phyloP scores from a whole-genome alignment of 768 basidiomycete species.

The Amanita jacksonii region DNA sequence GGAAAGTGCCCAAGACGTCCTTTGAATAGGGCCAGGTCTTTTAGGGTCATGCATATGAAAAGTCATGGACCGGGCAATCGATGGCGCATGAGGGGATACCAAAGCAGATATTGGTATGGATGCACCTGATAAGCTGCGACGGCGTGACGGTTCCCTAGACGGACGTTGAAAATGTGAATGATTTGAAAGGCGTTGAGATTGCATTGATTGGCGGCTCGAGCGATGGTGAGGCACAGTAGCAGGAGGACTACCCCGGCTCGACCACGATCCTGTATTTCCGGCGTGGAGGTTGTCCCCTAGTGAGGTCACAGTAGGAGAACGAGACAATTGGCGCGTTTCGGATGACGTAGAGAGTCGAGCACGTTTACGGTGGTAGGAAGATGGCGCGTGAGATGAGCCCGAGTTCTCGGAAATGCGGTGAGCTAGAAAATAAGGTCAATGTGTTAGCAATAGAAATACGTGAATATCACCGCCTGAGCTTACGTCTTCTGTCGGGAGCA shows the following conservation, averaged over 20 bases:
- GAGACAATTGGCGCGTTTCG: slow-evolving; percentile 20
- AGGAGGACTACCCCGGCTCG: slow-evolving; percentile 27
- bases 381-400: slow-evolving; percentile 48
- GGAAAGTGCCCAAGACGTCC: slow-evolving; percentile 55
- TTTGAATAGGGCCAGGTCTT: slow-evolving; percentile 46
- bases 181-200: slow-evolving; percentile 15
- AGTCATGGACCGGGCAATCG: slow-evolving; percentile 43
- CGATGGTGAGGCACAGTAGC: slow-evolving; percentile 15
- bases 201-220: slow-evolving; percentile 15
- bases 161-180: slow-evolving; percentile 16
- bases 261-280: slow-evolving; percentile 36
- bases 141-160: slow-evolving; percentile 26
- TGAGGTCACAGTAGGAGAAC: slow-evolving; percentile 9
- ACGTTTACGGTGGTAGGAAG: slow-evolving; percentile 66
- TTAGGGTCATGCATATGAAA: slow-evolving; percentile 81
- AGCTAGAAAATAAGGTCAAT: slow-evolving; percentile 25
- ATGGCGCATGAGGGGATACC: slow-evolving; percentile 71
- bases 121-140: slow-evolving; percentile 52
- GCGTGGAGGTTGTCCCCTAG: slow-evolving; percentile 25
- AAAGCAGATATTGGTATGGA: slow-evolving; percentile 78
- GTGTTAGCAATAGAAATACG: slow-evolving; percentile 14
- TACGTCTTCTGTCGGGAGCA: slow-evolving; percentile 54
- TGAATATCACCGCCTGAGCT: slow-evolving; percentile 14
- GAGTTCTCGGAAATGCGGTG: slow-evolving; percentile 43
- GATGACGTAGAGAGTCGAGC: slow-evolving; percentile 45